phyloP scores from a whole-genome alignment of 805 yeast species.

The Yamadazyma kitorensis region DNA sequence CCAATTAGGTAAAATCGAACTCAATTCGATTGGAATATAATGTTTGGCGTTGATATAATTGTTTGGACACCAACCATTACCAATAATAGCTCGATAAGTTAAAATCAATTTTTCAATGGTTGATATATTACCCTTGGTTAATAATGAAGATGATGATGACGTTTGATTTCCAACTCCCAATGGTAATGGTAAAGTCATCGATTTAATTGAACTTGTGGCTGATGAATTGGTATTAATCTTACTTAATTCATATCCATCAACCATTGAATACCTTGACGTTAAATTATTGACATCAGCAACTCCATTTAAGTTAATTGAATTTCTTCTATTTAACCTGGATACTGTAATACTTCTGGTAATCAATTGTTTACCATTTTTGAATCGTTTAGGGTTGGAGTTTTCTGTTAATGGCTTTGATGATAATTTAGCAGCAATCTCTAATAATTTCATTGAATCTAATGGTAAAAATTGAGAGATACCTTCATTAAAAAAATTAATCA shows the following conservation, averaged over 20 bases:
- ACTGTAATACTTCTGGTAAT: conserved; percentile 50
- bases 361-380: conserved; percentile 37
- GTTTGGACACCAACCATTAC: conserved; percentile 44
- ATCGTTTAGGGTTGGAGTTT: conserved; percentile 14
- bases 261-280: conserved; percentile 42
- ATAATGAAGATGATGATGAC: conserved; percentile 35
- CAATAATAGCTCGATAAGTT: conserved; percentile 53
- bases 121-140: conserved; percentile 36
- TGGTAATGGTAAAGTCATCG: conserved; percentile 42
- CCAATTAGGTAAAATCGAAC: conserved; percentile 44
- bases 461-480: conserved; percentile 63
- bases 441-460: conserved; percentile 57
- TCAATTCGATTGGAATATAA: conserved; percentile 30
- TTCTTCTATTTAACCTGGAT: conserved; percentile 33
- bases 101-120: conserved; percentile 50
- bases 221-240: conserved; percentile 48
- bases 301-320: conserved; percentile 26
- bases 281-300: conserved; percentile 17
- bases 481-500: conserved; percentile 78
- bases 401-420: conserved; percentile 54
- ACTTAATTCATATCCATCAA: conserved; percentile 58
- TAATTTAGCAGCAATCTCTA: conserved; percentile 61
- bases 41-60: conserved; percentile 28
- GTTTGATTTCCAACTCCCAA: conserved; percentile 43
- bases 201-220: conserved; percentile 36